Base-by-base conservation (phyloP, 2,329 filamentous ascomycete species). In the Botrytis fabae region DNA sequence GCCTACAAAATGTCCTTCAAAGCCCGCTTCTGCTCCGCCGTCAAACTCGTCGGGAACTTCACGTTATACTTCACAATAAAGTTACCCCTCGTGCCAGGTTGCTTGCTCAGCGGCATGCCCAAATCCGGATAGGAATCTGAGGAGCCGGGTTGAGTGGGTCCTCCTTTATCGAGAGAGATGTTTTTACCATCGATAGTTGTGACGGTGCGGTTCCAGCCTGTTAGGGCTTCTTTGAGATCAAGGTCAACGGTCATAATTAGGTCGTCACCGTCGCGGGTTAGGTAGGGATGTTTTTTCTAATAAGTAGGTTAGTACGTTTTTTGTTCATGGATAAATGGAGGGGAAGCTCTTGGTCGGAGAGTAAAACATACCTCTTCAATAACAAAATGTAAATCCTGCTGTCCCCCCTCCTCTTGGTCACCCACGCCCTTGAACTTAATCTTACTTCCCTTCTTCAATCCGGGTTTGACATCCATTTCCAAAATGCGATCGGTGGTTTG, bases 351-450 rank as follows among this genome's bases (percentile, higher is more conserved):
- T 18, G 16, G 35, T 35, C 9, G 18, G 22, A 12, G 46, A 51
- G n/a, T 5, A 25, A 20, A 28, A 80, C 91, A 86, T 89, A 95
- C 94, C 91, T 98, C 95, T 83, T 94, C 92, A 35, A 99, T 89
- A 73, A 99, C 92, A 79, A 99, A 97, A 82, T 98, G 95, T 70
- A 99, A 83, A 83, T 99, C 96, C 82, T 99, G 96, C 74, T 94
- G 93, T 22, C 95, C 95, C 60, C 96, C 96, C 80, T 98, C 96
- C 75, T 97, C 94, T 82, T 98, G 95, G 82, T 99, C 96, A 18
- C 96, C 96, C n/a, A 99, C 95, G 60, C 95, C 94, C 80, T 93
- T 93, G 81, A 97, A 99, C 84, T 98, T 98, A 83, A 99, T 97
- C 87, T 98, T 99, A 80, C 93, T 97, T 44, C 96, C 96, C 78